Evolutionary conservation across 148 eudicot species (phyloP).

Genomic region (Selenicereus undatus): DNA sequence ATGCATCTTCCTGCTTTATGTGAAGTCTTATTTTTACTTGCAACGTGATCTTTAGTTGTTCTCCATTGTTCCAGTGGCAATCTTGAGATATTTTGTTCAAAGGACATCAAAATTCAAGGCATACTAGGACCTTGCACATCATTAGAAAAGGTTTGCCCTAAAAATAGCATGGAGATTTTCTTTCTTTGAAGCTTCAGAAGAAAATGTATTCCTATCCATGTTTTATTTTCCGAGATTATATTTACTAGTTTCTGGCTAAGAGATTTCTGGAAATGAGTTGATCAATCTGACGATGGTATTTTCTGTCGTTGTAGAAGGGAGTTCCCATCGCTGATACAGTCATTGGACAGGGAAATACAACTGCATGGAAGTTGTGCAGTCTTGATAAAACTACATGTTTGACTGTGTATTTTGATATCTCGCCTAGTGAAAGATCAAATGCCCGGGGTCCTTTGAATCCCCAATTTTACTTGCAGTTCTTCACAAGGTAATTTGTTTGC

Average conservation of each 20-base stretch:
- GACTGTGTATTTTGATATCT: constrained; percentile 87
- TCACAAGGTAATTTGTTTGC: constrained; percentile 51
- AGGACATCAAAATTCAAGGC: constrained; percentile 92
- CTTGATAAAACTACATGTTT: constrained; percentile 70
- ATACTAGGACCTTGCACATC: constrained; percentile 94
- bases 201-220: not conserved
- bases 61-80: constrained; percentile 55
- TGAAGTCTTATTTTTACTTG: not conserved
- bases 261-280: not conserved
- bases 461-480: constrained; percentile 66
- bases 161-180: not conserved
- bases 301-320: constrained; percentile 65
- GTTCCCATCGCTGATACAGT: constrained; percentile 81
- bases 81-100: constrained; percentile 83
- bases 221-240: not conserved
- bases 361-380: constrained; percentile 89
- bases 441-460: constrained; percentile 62
- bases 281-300: constrained; percentile 4
- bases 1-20: not conserved
- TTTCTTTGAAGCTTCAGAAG: not conserved
- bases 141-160: constrained; percentile 73
- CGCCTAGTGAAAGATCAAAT: constrained; percentile 76
- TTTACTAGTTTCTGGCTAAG: not conserved
- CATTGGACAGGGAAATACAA: constrained; percentile 89
- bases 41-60: not conserved